A percentile compares a stretch with the other conserved stretches of the same genome.
Conservation (phyloP, 169 alveolate species). For the Toxoplasma gondii region DNA sequence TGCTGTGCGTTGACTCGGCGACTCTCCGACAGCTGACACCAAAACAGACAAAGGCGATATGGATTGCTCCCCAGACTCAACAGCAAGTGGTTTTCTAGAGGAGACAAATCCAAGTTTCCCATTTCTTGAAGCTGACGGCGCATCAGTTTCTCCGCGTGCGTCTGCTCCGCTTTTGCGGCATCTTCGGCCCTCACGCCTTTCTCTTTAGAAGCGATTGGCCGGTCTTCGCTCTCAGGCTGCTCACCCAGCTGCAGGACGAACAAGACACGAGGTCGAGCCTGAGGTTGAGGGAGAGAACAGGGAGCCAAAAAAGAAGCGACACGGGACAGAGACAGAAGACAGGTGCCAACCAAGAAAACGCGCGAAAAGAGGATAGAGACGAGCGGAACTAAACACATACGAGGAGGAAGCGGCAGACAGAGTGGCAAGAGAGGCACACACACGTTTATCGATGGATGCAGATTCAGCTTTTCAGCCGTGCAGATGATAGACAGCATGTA, state of each 20-base stretch:
- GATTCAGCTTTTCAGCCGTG: no score
- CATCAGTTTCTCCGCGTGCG: background rate
- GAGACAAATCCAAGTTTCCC: constrained; percentile 31
- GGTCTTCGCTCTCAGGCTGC: background rate
- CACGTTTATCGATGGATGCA: no score
- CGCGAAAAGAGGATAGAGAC: no score
- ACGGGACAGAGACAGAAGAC: no score
- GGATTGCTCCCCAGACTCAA: background rate
- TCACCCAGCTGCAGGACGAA: background rate
- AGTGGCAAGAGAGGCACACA: no score
- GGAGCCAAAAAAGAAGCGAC: background rate
- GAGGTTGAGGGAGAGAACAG: background rate
- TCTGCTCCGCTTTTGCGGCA: constrained; percentile 30
- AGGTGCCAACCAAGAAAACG: no score
- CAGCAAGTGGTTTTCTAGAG: background rate
- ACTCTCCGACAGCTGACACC: background rate
- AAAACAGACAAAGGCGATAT: constrained; percentile 24
- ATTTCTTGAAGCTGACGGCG: constrained; percentile 32
- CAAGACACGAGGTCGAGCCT: background rate
- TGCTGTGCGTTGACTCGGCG: background rate
- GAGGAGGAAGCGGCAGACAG: no score
- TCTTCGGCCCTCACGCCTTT: background rate
- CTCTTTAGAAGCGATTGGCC: background rate
- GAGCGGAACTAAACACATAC: no score
- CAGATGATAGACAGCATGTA: no score